Conservation (phyloP, 805 yeast species). For the Lipomyces yamanashiensis region DNA sequence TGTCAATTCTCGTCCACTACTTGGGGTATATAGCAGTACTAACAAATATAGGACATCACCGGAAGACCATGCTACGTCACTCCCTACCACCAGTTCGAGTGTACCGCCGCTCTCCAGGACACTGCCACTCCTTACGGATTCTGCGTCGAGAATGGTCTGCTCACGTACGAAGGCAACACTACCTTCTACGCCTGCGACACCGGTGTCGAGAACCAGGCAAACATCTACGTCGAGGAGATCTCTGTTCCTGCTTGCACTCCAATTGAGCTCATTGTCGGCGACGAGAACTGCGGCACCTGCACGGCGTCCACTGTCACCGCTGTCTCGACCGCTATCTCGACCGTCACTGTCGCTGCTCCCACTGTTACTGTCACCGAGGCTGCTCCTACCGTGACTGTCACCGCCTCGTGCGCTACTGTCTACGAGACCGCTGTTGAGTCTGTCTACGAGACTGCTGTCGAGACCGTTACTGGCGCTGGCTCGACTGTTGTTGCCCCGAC, state of each 20-base stretch:
- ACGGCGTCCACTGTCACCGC: constrained; percentile 22
- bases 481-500: constrained; percentile 25
- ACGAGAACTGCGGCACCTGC: constrained; percentile 27
- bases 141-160: constrained; percentile 24
- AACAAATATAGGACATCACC: constrained; percentile 21
- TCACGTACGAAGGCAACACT: constrained; percentile 32
- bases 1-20: not conserved
- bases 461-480: constrained; percentile 33
- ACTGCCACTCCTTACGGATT: constrained; percentile 35
- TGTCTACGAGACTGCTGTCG: constrained; percentile 17
- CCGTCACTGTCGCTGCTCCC: constrained; percentile 29
- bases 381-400: constrained; percentile 7
- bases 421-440: constrained; percentile 20
- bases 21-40: not conserved
- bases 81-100: constrained; percentile 37
- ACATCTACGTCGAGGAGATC: constrained; percentile 34
- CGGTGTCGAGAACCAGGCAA: constrained; percentile 30
- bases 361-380: constrained; percentile 2
- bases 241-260: constrained; percentile 32
- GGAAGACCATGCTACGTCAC: constrained; percentile 38
- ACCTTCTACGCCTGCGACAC: constrained; percentile 38
- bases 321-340: constrained; percentile 13
- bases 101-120: constrained; percentile 35
- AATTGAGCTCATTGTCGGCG: constrained; percentile 23
- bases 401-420: constrained; percentile 17